Evolutionary conservation across 495 filamentous ascomycete species (phyloP).

Genomic region (Daldinia bambusicola): DNA sequence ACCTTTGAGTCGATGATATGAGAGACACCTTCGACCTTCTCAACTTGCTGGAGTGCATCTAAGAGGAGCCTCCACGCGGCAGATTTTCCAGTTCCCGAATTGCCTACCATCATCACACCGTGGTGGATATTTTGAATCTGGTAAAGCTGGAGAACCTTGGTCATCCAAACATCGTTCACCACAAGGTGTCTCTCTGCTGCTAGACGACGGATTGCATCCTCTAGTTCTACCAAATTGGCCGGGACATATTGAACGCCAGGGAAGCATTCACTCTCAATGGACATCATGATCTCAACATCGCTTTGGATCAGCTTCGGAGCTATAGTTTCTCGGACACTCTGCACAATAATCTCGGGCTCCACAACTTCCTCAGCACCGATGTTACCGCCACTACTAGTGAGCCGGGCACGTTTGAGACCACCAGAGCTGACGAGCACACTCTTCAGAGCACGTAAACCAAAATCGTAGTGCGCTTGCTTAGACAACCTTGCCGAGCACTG

Average conservation of each 20-base stretch:
- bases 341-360: conserved; percentile 98
- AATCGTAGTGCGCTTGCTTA: conserved; percentile 99
- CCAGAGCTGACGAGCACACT: conserved; percentile 98
- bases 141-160: conserved; percentile 93
- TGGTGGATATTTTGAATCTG: conserved; percentile 98
- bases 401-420: conserved; percentile 87
- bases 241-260: conserved; percentile 93
- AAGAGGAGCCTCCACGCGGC: conserved; percentile 94
- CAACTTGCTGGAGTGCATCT: conserved; percentile 88
- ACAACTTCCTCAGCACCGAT: conserved; percentile 77
- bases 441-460: conserved; percentile 95
- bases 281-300: conserved; percentile 88
- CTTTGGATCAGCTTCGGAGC: conserved; percentile 93
- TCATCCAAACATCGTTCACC: conserved; percentile 94
- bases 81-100: conserved; percentile 94
- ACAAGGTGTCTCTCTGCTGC: conserved; percentile 85
- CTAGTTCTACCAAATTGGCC: conserved; percentile 80
- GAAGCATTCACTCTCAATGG: conserved; percentile 87
- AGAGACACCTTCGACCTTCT: conserved; percentile 90
- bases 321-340: conserved; percentile 98
- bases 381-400: conserved; percentile 64
- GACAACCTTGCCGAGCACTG: conserved; percentile 80
- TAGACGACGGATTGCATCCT: conserved; percentile 81
- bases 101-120: conserved; percentile 99
- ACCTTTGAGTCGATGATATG: conserved; percentile 99